phyloP scores from a whole-genome alignment of 2,329 filamentous ascomycete species.

The Cryphonectria radicalis region DNA sequence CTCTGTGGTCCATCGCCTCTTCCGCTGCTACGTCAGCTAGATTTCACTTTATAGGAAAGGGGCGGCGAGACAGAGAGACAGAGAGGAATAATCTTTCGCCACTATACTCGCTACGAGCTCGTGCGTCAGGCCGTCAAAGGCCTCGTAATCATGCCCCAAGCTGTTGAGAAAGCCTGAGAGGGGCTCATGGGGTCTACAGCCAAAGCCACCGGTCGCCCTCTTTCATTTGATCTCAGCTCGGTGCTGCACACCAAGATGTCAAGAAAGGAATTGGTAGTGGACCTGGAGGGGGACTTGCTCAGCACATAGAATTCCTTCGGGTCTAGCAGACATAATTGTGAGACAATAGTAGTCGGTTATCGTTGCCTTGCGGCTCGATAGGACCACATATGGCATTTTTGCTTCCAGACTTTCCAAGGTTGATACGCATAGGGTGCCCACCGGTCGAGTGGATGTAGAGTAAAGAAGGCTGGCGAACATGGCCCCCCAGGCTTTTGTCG shows the following conservation, averaged over 20 bases:
- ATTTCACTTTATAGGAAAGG: neutral
- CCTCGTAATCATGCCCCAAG: neutral
- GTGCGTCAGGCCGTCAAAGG: neutral
- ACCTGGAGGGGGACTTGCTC: neutral
- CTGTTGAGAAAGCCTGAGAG: neutral
- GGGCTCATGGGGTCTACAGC: neutral
- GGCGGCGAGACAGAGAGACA: neutral
- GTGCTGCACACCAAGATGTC: neutral
- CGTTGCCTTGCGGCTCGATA: no score
- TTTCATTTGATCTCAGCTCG: neutral
- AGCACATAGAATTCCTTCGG: neutral
- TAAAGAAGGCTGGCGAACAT: neutral
- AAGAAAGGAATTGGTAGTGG: neutral
- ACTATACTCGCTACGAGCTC: neutral
- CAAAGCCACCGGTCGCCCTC: neutral
- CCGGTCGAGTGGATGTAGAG: neutral
- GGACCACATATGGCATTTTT: neutral
- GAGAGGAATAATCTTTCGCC: neutral
- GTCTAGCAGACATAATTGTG: neutral
- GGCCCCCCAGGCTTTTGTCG: neutral
- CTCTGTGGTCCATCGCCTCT: neutral
- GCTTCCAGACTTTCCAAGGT: neutral
- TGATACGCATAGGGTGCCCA: neutral
- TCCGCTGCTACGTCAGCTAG: neutral
- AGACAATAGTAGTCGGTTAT: neutral